Percentiles rank a stretch among this genome's conserved stretches.
Evolutionary conservation across 176 grass and related monocot species (phyloP).

Genomic region (Oryza officinalis): DNA sequence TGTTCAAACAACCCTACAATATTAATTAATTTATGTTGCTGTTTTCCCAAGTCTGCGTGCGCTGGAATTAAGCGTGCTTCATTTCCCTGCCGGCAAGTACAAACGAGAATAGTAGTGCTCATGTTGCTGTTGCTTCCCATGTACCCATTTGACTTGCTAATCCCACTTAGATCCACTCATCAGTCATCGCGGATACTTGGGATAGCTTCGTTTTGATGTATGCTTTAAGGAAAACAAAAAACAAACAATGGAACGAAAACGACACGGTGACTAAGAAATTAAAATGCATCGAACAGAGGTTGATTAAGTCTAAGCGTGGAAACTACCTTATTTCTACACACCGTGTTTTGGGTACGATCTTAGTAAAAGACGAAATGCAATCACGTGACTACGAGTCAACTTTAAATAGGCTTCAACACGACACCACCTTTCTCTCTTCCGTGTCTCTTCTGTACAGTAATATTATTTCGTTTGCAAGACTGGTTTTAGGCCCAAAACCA

Average conservation of each 20-base stretch:
- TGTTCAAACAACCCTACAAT: not conserved
- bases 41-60: not conserved
- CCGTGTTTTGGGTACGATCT: too few relatives aligned
- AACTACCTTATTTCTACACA: not conserved
- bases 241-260: not conserved
- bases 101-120: not conserved
- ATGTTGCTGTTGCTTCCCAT: slow-evolving; percentile 36
- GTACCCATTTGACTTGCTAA: not conserved
- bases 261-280: not conserved
- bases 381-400: too few relatives aligned
- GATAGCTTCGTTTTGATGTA: not conserved
- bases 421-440: too few relatives aligned
- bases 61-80: not conserved
- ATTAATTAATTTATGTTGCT: not conserved
- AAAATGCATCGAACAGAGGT: not conserved
- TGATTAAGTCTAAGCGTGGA: not conserved
- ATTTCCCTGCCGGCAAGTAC: not conserved
- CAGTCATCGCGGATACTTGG: not conserved
- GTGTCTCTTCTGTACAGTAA: too few relatives aligned
- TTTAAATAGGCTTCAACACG: too few relatives aligned
- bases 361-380: too few relatives aligned
- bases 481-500: too few relatives aligned
- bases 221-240: not conserved
- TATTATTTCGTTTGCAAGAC: too few relatives aligned
- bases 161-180: not conserved